These are phyloP conservation scores for Yarrowia sp. DNA, from an alignment of 805 yeast species.

Conservation along the genomic window DNA sequence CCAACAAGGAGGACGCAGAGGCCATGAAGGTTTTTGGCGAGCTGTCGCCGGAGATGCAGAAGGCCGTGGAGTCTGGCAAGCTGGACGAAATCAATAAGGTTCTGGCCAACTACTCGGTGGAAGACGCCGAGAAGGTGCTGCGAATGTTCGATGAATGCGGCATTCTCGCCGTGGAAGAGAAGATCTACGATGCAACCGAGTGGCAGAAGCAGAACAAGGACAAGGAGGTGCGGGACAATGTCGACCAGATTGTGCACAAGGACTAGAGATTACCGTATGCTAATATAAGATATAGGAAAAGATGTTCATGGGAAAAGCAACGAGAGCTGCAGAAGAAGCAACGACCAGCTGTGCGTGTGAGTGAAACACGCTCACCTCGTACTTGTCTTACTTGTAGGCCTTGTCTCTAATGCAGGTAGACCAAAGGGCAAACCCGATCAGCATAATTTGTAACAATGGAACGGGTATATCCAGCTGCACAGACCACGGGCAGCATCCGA, in stretches of 20 bases:
- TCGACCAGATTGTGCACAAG: slow-evolving; percentile 14
- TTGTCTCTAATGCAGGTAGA: not conserved
- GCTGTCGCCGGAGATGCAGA: slow-evolving; percentile 66
- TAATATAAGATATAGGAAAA: no score
- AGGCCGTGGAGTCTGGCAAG: slow-evolving; percentile 67
- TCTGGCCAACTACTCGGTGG: slow-evolving; percentile 67
- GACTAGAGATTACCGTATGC: not conserved
- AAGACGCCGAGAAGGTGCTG: slow-evolving; percentile 75
- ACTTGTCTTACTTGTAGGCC: no score
- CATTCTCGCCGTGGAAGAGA: slow-evolving; percentile 74
- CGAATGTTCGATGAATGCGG: slow-evolving; percentile 76
- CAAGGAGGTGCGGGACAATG: slow-evolving; percentile 19
- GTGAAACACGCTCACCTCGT: no score
- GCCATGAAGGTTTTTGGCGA: slow-evolving; percentile 49
- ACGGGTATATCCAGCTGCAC: not conserved
- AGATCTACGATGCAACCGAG: slow-evolving; percentile 42
- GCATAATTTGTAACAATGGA: slow-evolving; percentile 2
- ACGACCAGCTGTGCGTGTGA: no score
- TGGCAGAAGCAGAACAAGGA: slow-evolving; percentile 36
- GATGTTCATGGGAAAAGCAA: no score
- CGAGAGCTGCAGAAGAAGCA: no score
- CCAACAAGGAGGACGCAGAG: slow-evolving; percentile 51
- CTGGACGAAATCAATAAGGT: slow-evolving; percentile 81
- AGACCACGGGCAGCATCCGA: not conserved
- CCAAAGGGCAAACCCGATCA: not conserved